phyloP scores from a whole-genome alignment of 352 stramenopile species.

The Phytophthora uliginosa region DNA sequence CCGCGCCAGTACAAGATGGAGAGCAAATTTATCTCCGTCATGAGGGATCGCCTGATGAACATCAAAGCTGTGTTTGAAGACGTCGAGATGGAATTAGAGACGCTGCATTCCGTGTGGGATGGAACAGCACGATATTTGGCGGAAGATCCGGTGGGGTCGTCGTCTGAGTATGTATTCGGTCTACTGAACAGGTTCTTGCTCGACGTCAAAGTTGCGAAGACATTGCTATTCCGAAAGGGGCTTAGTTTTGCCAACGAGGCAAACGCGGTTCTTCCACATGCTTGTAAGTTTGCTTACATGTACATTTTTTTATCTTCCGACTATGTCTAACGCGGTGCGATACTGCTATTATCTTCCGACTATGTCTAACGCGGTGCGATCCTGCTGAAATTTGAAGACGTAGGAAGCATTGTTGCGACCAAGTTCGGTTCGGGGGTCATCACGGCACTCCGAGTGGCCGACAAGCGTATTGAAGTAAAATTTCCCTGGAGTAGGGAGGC shows the following conservation, averaged over 20 bases:
- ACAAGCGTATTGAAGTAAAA: slow-evolving; percentile 70
- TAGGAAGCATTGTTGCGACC: slow-evolving; percentile 75
- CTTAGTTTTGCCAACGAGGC: slow-evolving; percentile 55
- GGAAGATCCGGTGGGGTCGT: slow-evolving; percentile 62
- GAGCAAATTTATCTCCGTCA: slow-evolving; percentile 68
- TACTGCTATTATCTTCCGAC: neutral
- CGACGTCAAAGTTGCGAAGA: slow-evolving; percentile 81
- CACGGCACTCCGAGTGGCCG: slow-evolving; percentile 61
- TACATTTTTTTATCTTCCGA: neutral
- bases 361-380: neutral
- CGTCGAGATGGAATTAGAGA: slow-evolving; percentile 73
- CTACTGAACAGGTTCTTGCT: slow-evolving; percentile 81
- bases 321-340: neutral
- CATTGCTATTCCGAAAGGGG: slow-evolving; percentile 66
- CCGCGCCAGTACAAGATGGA: slow-evolving; percentile 60
- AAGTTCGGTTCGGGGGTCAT: slow-evolving; percentile 71
- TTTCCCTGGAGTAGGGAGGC: slow-evolving; percentile 77
- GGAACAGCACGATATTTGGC: slow-evolving; percentile 74
- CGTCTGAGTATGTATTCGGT: slow-evolving; percentile 78
- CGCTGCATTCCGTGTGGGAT: slow-evolving; percentile 71
- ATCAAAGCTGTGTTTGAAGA: slow-evolving; percentile 72
- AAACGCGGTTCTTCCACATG: slow-evolving; percentile 43
- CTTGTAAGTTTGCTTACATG: slow-evolving; percentile 46
- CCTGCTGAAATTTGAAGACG: slow-evolving; percentile 37
- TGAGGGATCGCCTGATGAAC: slow-evolving; percentile 53